Evolutionary conservation across 139 green algal species (phyloP), one percentile per base, ranked within the genome.

Genomic region (Dunaliella primolecta): DNA sequence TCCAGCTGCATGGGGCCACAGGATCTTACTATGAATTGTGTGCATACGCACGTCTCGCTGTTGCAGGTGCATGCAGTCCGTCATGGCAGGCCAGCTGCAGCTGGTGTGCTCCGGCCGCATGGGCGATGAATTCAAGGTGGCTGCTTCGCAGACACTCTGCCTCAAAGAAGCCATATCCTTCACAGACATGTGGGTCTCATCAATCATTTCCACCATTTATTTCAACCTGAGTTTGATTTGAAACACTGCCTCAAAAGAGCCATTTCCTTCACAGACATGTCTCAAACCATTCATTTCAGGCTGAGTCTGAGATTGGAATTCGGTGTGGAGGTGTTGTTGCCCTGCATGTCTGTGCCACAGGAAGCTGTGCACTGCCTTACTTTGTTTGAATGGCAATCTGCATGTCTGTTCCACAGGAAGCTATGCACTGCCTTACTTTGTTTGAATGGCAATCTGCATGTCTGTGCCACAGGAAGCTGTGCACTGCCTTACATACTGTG

Each of bases 131-230:
- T 93, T 94, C 85, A 88, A 89, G 75, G 80, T 85, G 0, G 87
- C 88, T 2, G 75, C 91, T 34, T 89, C 81, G 32, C 93, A 96
- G 85, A 81, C 93, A 20, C 84, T 96, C 46, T 90, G 91, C 75
- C 87, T 97, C 30, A 88, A 92, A 70, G 92, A 95, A 32, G 82
- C 86, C 0, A 77, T 96, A 27, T 78, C 80, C 30, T 96, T 95
- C 85, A 95, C 93, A 11, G 83, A 88, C 31, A 90, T 91, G 78
- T 71, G 81, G 15, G 29, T 29, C 21, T 27, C 77, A 77, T 79
- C 74, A 24, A 24, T 79, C 7, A 79, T 21, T 27, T 79, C 23
- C 27, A 7, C 20, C 29, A 79, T 30, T 31, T 27, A 31, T 30
- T 79, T 34, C 31, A 21, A 79, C 56, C 20, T 20, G 74, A 24